Conservation (phyloP, 176 grass and related monocot species). For the Hsuehochloa calcarea region DNA sequence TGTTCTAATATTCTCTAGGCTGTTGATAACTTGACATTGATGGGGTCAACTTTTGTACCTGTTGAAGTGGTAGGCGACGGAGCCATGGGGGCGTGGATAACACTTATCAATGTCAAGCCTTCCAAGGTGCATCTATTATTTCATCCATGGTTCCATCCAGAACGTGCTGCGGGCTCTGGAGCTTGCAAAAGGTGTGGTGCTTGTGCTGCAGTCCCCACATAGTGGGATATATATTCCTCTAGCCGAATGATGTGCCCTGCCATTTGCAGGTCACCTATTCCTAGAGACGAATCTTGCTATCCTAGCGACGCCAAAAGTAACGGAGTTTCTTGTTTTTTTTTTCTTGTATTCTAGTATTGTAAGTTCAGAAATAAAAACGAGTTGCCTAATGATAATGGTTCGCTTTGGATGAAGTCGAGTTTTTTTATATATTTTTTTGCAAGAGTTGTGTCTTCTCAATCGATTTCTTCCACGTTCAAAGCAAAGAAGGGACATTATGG, state of each 20-base stretch:
- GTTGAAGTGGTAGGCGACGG: slow-evolving; percentile 27
- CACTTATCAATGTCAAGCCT: background rate
- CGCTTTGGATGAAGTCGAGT: too few species aligned
- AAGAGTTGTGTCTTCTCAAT: too few species aligned
- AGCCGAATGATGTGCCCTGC: background rate
- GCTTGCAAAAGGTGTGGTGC: slow-evolving; percentile 13
- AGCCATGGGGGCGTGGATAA: background rate
- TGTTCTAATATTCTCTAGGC: slow-evolving; percentile 12
- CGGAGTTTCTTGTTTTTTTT: background rate
- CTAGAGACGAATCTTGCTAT: background rate
- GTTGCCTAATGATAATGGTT: background rate
- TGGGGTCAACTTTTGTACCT: background rate
- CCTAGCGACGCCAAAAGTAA: background rate
- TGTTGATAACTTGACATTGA: background rate
- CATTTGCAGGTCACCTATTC: background rate
- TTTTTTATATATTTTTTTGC: too few species aligned
- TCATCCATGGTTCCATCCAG: background rate
- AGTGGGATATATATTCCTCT: slow-evolving; percentile 15
- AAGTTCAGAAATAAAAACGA: background rate
- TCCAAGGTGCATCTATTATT: background rate
- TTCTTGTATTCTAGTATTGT: background rate
- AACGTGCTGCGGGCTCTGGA: slow-evolving; percentile 1
- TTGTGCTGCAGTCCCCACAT: background rate
- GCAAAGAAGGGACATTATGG: too few species aligned
- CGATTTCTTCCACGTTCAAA: too few species aligned